phyloP scores from a whole-genome alignment of 768 basidiomycete genomes.

The Lactarius deliciosus region DNA sequence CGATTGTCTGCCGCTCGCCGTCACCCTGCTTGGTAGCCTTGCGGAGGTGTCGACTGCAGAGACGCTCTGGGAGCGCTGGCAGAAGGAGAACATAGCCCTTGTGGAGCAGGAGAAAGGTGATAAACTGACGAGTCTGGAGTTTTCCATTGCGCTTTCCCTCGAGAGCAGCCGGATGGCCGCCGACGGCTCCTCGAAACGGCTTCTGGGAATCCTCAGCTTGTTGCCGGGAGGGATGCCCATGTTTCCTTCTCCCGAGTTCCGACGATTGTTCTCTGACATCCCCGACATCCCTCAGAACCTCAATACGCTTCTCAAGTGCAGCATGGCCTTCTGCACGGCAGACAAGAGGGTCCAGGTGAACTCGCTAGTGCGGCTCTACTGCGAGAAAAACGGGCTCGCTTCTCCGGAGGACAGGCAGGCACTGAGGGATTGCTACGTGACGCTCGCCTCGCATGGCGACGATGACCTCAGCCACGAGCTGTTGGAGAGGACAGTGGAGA shows the following conservation, averaged over 20 bases:
- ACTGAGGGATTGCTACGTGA: constrained; percentile 19
- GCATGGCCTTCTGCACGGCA: constrained; percentile 12
- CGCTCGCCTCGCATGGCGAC: constrained; percentile 16
- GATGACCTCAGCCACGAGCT: constrained; percentile 9
- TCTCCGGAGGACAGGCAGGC: background rate
- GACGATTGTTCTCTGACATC: constrained; percentile 11
- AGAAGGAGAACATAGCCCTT: constrained; percentile 18
- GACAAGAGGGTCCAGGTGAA: constrained; percentile 24
- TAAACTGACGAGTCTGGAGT: constrained; percentile 16
- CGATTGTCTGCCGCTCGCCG: constrained; percentile 24
- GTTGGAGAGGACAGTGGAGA: constrained; percentile 20
- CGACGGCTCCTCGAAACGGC: constrained; percentile 11
- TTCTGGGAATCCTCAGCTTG: constrained; percentile 21
- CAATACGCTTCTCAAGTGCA: constrained; percentile 20
- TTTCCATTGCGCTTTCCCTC: constrained; percentile 23
- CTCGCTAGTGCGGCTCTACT: constrained; percentile 23
- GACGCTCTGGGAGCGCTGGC: constrained; percentile 26
- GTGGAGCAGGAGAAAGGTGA: constrained; percentile 22
- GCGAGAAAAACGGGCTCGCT: constrained; percentile 10
- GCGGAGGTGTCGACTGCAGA: constrained; percentile 22
- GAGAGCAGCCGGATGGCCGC: constrained; percentile 19
- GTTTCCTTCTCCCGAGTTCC: constrained; percentile 7
- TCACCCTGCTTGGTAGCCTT: constrained; percentile 20
- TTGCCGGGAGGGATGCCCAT: constrained; percentile 16
- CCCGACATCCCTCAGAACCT: constrained; percentile 10